Evolutionary conservation across 2,329 filamentous ascomycete species (phyloP), one percentile per base, ranked within the genome.

Genomic region (Alternaria novae-zelandiae): DNA sequence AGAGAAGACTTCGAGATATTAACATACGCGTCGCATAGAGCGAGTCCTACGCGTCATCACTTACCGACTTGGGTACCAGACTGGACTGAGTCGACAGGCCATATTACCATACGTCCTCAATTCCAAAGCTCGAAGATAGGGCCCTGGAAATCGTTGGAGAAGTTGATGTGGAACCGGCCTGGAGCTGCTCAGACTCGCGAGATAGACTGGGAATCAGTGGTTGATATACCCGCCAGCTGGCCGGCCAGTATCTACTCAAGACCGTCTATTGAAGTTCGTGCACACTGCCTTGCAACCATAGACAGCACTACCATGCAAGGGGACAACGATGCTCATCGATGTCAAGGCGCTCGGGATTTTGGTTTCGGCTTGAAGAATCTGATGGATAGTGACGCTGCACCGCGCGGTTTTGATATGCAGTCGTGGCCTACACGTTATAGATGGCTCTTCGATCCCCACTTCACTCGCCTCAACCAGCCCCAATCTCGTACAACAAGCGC

Each of bases 31-130:
- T 57, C 62, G 15, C 61, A 57, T 23, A 41, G 44, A 8, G 8
- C 17, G 3, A 56, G 51, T 36, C 47, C 61, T 9, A 7, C 30
- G 11, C 43, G 50, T 7, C 43, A 21, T 15, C 0, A 28, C 9
- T 41, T 67, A 4, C 64, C 64, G 6, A 65, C 64, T n/a, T 67
- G 64, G 64, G 64, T 62, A 12, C 64, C 64, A 2, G 56, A 67
- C n/a, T 67, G 64, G 64, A 54, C 32, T 11, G 57, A 59, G 12
- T 56, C 46, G 3, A 36, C 32, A 4, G 57, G 43, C n/a, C 53
- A 64, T 13, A 50, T 54, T 2, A 61, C 53, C 2, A n/a, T 67
- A 6, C 59, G 47, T 30, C 50, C 50, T 15, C 64, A 64, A 30
- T 66, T 66, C 13, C 61, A 61, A 30, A 25, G 23, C 26, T n/a